phyloP scores from a whole-genome alignment of 805 yeast species.

The Kodamaea jinghongensis region DNA sequence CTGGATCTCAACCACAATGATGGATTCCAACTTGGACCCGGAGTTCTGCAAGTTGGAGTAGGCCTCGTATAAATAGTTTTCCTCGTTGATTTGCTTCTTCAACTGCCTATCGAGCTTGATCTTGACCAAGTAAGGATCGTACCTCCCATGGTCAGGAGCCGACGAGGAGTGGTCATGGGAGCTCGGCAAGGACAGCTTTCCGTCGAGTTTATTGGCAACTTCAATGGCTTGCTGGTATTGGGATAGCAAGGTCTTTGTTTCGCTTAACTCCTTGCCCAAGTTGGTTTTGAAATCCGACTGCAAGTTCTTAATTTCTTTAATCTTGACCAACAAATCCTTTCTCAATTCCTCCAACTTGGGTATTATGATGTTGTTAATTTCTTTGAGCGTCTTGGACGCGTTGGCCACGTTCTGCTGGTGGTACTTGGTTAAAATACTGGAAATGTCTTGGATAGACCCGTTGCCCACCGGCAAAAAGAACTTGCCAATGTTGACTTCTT shows the following conservation, averaged over 20 bases:
- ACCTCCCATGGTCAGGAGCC: slow-evolving; percentile 36
- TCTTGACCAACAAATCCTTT: slow-evolving; percentile 76
- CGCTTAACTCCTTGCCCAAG: slow-evolving; percentile 56
- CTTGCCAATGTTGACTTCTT: slow-evolving; percentile 35
- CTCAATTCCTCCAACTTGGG: slow-evolving; percentile 56
- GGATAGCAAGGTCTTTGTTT: slow-evolving; percentile 39
- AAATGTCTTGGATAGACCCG: slow-evolving; percentile 81
- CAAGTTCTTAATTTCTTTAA: slow-evolving; percentile 79
- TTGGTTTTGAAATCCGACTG: slow-evolving; percentile 82
- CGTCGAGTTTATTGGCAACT: slow-evolving; percentile 46
- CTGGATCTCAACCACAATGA: slow-evolving; percentile 84
- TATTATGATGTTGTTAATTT: slow-evolving; percentile 45
- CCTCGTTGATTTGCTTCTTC: slow-evolving; percentile 75
- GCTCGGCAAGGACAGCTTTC: slow-evolving; percentile 15
- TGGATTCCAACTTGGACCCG: slow-evolving; percentile 82
- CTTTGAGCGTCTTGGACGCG: slow-evolving; percentile 46
- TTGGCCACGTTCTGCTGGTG: slow-evolving; percentile 39
- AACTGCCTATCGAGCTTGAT: slow-evolving; percentile 71
- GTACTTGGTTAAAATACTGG: slow-evolving; percentile 58
- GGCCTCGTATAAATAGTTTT: slow-evolving; percentile 85
- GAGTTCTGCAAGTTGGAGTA: slow-evolving; percentile 81
- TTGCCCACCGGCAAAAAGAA: slow-evolving; percentile 76
- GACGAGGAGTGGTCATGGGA: slow-evolving; percentile 4
- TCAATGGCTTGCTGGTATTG: slow-evolving; percentile 63
- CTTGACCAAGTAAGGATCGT: slow-evolving; percentile 83